Percentiles rank a stretch among this genome's conserved stretches.
Evolutionary conservation across 805 yeast genomes (phyloP).

Genomic region (Candida vaughaniae): DNA sequence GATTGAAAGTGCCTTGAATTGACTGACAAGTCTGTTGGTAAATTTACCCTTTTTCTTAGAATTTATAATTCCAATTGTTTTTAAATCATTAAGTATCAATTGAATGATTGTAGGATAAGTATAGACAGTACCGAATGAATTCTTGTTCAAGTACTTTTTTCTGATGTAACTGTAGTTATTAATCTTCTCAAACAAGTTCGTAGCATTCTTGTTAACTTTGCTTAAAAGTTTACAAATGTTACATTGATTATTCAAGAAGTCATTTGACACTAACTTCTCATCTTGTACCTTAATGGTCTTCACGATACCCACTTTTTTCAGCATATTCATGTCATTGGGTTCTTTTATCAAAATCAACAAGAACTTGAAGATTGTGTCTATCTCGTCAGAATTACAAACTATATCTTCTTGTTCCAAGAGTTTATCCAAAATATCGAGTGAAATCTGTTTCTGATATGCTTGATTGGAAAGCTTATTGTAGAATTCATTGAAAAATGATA

Average conservation of each 20-base stretch:
- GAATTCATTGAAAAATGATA: slow-evolving; percentile 53
- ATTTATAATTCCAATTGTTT: slow-evolving; percentile 41
- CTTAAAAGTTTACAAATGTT: slow-evolving; percentile 69
- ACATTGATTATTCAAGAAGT: slow-evolving; percentile 51
- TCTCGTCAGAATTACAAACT: slow-evolving; percentile 45
- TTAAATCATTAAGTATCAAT: slow-evolving; percentile 57
- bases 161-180: slow-evolving; percentile 34
- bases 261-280: slow-evolving; percentile 30
- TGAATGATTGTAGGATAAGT: slow-evolving; percentile 78
- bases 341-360: slow-evolving; percentile 53
- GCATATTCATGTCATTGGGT: slow-evolving; percentile 27
- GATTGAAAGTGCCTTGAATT: slow-evolving; percentile 74
- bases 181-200: slow-evolving; percentile 39
- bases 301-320: slow-evolving; percentile 40
- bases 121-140: slow-evolving; percentile 55
- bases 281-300: slow-evolving; percentile 28
- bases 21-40: slow-evolving; percentile 36
- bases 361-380: slow-evolving; percentile 59
- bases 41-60: slow-evolving; percentile 26
- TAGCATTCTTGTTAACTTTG: slow-evolving; percentile 42
- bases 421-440: slow-evolving; percentile 60
- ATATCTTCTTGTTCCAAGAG: slow-evolving; percentile 39
- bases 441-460: slow-evolving; percentile 53
- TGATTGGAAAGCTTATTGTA: slow-evolving; percentile 49
- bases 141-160: slow-evolving; percentile 49